Percentiles rank a stretch among this genome's conserved stretches.
These are phyloP conservation scores for Cercospora citrullina DNA, from an alignment of 2,329 filamentous ascomycete genomes.

Conservation along the genomic window DNA sequence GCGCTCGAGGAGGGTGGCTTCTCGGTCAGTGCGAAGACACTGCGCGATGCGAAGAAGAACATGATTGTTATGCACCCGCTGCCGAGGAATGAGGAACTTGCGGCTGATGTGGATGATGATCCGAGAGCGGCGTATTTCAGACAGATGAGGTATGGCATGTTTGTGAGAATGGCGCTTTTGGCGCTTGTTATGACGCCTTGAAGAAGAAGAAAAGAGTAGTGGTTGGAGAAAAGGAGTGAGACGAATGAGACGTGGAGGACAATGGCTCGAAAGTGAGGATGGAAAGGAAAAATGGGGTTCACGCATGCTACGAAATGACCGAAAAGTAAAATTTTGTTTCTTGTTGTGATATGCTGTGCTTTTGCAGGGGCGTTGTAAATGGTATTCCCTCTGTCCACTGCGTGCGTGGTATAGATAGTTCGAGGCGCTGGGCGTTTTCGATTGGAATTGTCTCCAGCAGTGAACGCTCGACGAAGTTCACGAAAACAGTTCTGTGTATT, in stretches of 20 bases:
- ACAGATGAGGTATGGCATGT: conserved; percentile 98
- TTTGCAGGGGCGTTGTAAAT: neutral
- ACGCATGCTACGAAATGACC: neutral
- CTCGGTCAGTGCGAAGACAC: conserved; percentile 82
- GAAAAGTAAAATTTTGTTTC: neutral
- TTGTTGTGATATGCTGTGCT: neutral
- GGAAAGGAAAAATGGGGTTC: neutral
- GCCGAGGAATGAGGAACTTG: conserved; percentile 88
- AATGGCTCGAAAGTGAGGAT: too few species aligned
- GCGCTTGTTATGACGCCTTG: conserved; percentile 78
- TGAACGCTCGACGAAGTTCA: neutral
- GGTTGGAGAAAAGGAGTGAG: neutral
- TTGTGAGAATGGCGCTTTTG: conserved; percentile 95
- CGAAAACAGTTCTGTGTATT: neutral
- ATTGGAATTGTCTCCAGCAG: neutral
- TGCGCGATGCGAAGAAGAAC: conserved; percentile 86
- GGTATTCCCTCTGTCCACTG: neutral
- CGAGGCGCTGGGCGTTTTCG: neutral
- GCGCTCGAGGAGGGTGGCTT: conserved; percentile 75
- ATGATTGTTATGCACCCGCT: conserved; percentile 97
- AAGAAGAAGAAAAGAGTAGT: too few species aligned
- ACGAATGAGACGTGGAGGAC: neutral
- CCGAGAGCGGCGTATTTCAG: conserved; percentile 95
- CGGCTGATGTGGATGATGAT: conserved; percentile 96
- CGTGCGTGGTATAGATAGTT: neutral